Conservation (phyloP, 768 basidiomycete species). For the Mycena haematopus region DNA sequence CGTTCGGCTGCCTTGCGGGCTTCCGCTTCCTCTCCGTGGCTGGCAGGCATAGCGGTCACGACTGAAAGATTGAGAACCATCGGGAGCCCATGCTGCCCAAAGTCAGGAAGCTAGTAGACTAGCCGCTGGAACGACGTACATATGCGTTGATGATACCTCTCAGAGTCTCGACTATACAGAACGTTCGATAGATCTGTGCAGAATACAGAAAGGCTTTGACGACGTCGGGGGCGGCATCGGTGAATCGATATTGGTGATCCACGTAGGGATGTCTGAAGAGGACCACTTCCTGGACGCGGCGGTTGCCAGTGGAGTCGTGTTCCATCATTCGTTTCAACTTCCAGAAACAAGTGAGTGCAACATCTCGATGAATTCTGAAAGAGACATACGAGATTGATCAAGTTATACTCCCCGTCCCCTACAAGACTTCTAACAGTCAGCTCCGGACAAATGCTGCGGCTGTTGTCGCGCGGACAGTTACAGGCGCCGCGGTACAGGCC, state of each 20-base stretch:
- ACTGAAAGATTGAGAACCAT: neutral
- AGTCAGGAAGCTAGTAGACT: neutral
- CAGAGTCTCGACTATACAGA: conserved; percentile 3
- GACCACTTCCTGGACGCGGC: conserved; percentile 13
- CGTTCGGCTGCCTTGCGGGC: neutral
- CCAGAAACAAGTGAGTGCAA: too few species aligned
- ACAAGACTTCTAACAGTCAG: conserved; percentile 13
- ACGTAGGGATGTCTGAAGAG: conserved; percentile 9
- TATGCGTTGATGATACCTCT: neutral
- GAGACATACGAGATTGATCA: conserved; percentile 12
- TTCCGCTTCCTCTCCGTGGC: neutral
- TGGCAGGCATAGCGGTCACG: too few species aligned
- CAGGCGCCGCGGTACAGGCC: conserved; percentile 22
- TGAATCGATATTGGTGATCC: conserved; percentile 3
- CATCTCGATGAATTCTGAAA: neutral
- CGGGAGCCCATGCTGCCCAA: neutral
- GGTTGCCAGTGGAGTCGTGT: conserved; percentile 14
- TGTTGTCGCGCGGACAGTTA: conserved; percentile 11
- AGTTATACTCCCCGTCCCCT: conserved; percentile 16
- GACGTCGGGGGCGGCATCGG: neutral
- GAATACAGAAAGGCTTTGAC: neutral
- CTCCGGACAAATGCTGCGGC: conserved; percentile 14
- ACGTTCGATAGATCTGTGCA: neutral
- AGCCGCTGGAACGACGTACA: neutral
- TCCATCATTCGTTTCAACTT: neutral